Evolutionary conservation across 306 rosid species (phyloP).

Genomic region (Abrus pulchellus): DNA sequence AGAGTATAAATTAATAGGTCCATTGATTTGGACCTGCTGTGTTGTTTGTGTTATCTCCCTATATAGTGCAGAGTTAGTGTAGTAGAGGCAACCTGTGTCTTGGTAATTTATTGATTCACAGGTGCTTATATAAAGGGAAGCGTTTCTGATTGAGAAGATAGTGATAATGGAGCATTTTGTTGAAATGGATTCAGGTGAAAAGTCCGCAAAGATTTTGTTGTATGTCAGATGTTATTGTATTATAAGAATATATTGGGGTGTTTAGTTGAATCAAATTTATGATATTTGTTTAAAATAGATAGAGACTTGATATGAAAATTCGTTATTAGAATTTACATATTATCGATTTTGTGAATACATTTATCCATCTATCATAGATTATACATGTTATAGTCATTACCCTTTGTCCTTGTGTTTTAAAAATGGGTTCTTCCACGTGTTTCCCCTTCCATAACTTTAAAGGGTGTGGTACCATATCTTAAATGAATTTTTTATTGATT

Average conservation of each 20-base stretch:
- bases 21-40: slow-evolving; percentile 51
- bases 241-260: slow-evolving; percentile 43
- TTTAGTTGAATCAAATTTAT: slow-evolving; percentile 50
- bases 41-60: slow-evolving; percentile 54
- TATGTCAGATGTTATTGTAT: slow-evolving; percentile 44
- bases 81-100: slow-evolving; percentile 51
- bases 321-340: slow-evolving; percentile 41
- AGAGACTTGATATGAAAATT: slow-evolving; percentile 45
- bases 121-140: slow-evolving; percentile 34
- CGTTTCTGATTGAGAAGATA: slow-evolving; percentile 39
- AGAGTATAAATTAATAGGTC: slow-evolving; percentile 52
- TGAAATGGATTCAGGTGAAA: slow-evolving; percentile 56
- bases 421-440: slow-evolving; percentile 2
- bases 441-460: background rate
- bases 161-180: slow-evolving; percentile 49
- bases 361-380: slow-evolving; percentile 1
- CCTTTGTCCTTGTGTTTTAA: slow-evolving; percentile 10
- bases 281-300: slow-evolving; percentile 38
- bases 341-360: background rate
- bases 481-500: slow-evolving; percentile 12
- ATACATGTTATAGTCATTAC: slow-evolving; percentile 3
- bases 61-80: slow-evolving; percentile 58
- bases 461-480: background rate
- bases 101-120: slow-evolving; percentile 39
- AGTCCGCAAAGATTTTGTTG: slow-evolving; percentile 54